Evolutionary conservation across 331 rosid species (phyloP), one percentile per base, ranked within the genome.

Genomic region (Acacia concinna): DNA sequence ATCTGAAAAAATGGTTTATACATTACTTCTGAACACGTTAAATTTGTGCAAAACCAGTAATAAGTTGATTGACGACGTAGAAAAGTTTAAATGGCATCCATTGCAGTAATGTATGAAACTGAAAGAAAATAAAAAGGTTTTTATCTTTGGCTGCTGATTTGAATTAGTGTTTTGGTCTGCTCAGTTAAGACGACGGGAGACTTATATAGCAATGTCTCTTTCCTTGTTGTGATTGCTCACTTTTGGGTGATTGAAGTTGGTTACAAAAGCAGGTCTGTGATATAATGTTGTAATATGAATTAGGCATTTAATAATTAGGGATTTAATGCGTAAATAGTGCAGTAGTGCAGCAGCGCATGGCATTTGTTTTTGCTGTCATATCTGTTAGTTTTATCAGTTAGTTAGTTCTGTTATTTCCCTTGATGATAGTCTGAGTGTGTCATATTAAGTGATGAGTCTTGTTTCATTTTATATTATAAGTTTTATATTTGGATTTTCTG

Each of bases 241-340:
- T 73, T 25, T 56, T 77, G 63, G 68, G 67, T 65, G 74, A 37
- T 73, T 60, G 52, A 84, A 70, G 72, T 49, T 75, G 75, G 60
- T 78, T 77, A 20, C 57, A 6, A 49, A 49, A 49, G 57, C 9
- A 20, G 57, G 10, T 49, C 57, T 49, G 52, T 14, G n/a, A n/a
- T n/a, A n/a, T n/a, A n/a, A n/a, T n/a, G n/a, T n/a, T n/a, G n/a
- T n/a, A n/a, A n/a, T n/a, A n/a, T n/a, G n/a, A n/a, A n/a, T n/a
- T n/a, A n/a, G n/a, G n/a, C n/a, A n/a, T n/a, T n/a, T n/a, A n/a
- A n/a, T n/a, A n/a, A n/a, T n/a, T n/a, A n/a, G n/a, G n/a, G n/a
- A n/a, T n/a, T n/a, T n/a, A n/a, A n/a, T n/a, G n/a, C n/a, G n/a
- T n/a, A n/a, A n/a, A n/a, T n/a, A n/a, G n/a, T n/a, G n/a, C n/a